These are phyloP conservation scores for Aspergillus costaricaensis DNA, from an alignment of 2,329 filamentous ascomycete genomes.

Conservation along the genomic window DNA sequence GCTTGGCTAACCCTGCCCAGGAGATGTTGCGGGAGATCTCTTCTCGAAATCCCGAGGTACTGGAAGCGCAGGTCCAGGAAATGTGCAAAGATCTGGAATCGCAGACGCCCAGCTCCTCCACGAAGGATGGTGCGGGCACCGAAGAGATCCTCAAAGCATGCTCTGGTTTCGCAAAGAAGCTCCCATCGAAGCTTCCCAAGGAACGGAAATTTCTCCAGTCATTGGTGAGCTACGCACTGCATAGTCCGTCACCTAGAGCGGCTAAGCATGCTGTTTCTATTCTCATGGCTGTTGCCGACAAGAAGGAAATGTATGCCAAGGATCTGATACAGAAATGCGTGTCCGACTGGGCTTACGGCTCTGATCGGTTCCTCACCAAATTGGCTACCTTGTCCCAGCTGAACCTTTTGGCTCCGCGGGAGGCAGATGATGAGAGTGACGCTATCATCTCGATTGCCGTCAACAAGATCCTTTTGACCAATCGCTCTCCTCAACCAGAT, in stretches of 20 bases:
- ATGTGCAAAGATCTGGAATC: conserved; percentile 83
- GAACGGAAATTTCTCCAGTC: conserved; percentile 80
- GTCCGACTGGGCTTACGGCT: conserved; percentile 71
- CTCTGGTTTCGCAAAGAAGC: conserved; percentile 84
- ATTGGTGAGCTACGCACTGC: conserved; percentile 78
- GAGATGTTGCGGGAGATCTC: conserved; percentile 92
- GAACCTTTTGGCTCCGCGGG: conserved; percentile 70
- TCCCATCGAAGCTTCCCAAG: conserved; percentile 77
- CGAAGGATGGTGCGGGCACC: conserved; percentile 69
- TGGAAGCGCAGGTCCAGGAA: conserved; percentile 89
- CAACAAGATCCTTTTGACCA: conserved; percentile 70
- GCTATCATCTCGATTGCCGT: conserved; percentile 77
- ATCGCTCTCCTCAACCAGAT: conserved; percentile 58
- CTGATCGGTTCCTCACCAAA: conserved; percentile 68
- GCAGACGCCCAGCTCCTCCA: conserved; percentile 71
- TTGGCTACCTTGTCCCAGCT: conserved; percentile 62
- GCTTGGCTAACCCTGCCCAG: conserved; percentile 76
- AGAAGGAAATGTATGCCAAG: conserved; percentile 81
- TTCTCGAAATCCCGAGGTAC: conserved; percentile 80
- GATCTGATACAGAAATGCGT: conserved; percentile 77
- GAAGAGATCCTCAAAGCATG: conserved; percentile 93
- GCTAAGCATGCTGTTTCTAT: conserved; percentile 95
- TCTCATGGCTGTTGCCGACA: conserved; percentile 73
- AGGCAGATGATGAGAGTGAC: conserved; percentile 72
- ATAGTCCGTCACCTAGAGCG: conserved; percentile 76